Evolutionary conservation across 106 monocot genomes (phyloP).

Genomic region (Dendrobium catenatum): DNA sequence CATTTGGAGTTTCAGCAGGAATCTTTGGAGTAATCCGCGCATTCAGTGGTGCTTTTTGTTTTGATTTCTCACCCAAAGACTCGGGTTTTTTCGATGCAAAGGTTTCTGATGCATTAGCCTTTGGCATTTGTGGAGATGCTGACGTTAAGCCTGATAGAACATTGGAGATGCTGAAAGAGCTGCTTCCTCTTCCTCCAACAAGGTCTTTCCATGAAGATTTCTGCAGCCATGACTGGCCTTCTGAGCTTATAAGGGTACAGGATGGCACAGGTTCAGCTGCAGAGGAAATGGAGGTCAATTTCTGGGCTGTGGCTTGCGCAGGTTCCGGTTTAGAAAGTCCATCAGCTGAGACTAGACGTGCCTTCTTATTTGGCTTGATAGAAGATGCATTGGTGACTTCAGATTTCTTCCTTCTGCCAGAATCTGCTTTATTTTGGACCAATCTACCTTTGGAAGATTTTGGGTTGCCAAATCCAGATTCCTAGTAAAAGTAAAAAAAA

Average conservation of each 20-base stretch:
- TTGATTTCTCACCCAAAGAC: background rate
- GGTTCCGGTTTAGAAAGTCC: constrained; percentile 19
- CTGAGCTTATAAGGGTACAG: background rate
- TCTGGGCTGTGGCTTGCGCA: constrained; percentile 2
- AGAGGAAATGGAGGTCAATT: background rate
- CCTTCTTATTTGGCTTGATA: constrained; percentile 13
- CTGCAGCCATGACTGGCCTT: constrained; percentile 54
- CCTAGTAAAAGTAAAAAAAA: constrained; percentile 24
- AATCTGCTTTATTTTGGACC: constrained; percentile 8
- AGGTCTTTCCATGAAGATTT: constrained; percentile 88
- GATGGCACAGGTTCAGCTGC: background rate
- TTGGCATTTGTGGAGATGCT: no score
- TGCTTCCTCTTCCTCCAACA: constrained; percentile 32
- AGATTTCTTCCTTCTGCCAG: constrained; percentile 27
- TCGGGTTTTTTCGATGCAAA: background rate
- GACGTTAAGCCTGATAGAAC: constrained; percentile 28
- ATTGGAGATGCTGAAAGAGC: constrained; percentile 50
- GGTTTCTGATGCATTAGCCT: background rate
- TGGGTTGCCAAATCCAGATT: constrained; percentile 11
- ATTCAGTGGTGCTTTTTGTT: background rate
- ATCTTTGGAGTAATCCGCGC: no score
- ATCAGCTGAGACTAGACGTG: background rate
- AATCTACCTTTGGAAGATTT: constrained; percentile 6
- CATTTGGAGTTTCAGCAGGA: no score
- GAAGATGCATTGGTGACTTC: constrained; percentile 15